These are phyloP conservation scores for Cryphonectria nitschkei DNA, from an alignment of 2,329 filamentous ascomycete genomes.

Conservation along the genomic window DNA sequence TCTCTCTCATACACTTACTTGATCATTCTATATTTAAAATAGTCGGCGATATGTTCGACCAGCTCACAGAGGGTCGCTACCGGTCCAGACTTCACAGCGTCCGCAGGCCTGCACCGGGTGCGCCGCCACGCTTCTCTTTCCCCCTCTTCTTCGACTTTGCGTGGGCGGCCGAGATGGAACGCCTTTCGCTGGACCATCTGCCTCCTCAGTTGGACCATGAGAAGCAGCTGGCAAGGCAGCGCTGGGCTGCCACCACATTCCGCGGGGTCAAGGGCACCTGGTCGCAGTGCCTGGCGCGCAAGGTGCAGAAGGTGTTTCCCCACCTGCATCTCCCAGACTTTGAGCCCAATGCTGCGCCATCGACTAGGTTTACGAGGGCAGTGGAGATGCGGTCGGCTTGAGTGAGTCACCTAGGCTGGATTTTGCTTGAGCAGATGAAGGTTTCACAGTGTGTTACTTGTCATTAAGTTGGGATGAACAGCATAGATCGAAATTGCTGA, in stretches of 20 bases:
- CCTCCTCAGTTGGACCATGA: background rate
- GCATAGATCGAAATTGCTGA: background rate
- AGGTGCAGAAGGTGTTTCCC: constrained; percentile 14
- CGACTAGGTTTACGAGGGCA: background rate
- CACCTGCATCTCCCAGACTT: constrained; percentile 5
- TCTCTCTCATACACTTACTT: background rate
- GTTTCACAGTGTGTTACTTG: background rate
- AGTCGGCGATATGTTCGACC: constrained; percentile 15
- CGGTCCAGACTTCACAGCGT: constrained; percentile 1
- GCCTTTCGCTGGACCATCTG: background rate
- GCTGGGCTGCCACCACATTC: constrained; percentile 10
- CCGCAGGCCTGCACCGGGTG: background rate
- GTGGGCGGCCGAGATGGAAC: constrained; percentile 2
- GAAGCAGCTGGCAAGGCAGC: background rate
- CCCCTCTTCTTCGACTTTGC: constrained; percentile 11
- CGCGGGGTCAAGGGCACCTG: background rate
- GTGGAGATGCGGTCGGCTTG: background rate
- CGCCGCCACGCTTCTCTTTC: constrained; percentile 1
- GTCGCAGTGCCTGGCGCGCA: constrained; percentile 8
- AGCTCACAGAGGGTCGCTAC: background rate
- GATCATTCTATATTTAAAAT: background rate
- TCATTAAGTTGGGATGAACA: background rate
- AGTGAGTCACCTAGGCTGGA: background rate
- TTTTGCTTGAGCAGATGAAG: background rate
- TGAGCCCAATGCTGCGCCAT: background rate